Evolutionary conservation across 2,329 filamentous ascomycete genomes (phyloP).

Genomic region (Colletotrichum acutatum): DNA sequence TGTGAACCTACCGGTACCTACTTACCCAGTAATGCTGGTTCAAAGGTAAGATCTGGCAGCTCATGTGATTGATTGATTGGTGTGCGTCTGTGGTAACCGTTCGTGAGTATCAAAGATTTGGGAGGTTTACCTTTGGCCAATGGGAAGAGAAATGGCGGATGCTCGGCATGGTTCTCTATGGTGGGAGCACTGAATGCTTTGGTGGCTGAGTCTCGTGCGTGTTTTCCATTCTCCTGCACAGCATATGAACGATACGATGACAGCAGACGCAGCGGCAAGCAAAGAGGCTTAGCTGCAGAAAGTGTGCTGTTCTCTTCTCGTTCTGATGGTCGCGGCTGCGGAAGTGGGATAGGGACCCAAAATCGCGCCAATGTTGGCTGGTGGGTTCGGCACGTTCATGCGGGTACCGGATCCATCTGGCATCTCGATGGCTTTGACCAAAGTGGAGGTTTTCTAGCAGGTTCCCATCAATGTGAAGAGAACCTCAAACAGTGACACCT

Average conservation of each 20-base stretch:
- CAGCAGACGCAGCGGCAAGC: no score
- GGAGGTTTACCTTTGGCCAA: not conserved
- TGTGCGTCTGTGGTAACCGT: not conserved
- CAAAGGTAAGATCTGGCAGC: not conserved
- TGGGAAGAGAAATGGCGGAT: not conserved
- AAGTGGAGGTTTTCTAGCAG: not conserved
- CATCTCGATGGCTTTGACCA: not conserved
- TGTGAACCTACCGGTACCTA: no score
- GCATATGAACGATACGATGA: no score
- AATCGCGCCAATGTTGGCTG: not conserved
- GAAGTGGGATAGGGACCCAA: not conserved
- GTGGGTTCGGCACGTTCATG: not conserved
- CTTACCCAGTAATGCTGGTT: no score
- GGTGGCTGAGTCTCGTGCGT: not conserved
- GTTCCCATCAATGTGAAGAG: not conserved
- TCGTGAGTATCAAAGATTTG: not conserved
- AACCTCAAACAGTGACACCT: slow-evolving; percentile 17
- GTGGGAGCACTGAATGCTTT: not conserved
- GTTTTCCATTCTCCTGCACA: no score
- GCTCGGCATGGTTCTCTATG: not conserved
- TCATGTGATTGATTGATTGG: not conserved
- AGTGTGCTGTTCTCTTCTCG: not conserved
- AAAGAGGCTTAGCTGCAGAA: not conserved
- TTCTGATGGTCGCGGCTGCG: not conserved
- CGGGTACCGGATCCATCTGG: not conserved